Evolutionary conservation across 2,329 filamentous ascomycete genomes (phyloP).

Genomic region (Ascomycota sp.): DNA sequence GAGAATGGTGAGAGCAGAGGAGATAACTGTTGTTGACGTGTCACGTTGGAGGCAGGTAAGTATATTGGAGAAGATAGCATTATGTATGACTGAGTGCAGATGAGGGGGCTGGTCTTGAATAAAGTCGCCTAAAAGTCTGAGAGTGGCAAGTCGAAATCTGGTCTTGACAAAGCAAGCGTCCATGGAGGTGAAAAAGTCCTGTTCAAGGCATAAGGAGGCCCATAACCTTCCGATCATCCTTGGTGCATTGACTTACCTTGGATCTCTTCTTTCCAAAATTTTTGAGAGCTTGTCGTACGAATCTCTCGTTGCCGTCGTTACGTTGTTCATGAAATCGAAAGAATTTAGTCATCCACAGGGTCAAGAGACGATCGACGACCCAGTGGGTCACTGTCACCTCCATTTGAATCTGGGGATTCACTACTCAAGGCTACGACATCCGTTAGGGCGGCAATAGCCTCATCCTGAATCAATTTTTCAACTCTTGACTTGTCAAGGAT

Average conservation of each 20-base stretch:
- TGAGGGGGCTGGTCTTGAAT: conserved; percentile 62
- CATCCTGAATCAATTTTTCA: conserved; percentile 42
- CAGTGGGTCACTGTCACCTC: conserved; percentile 22
- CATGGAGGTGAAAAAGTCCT: conserved; percentile 46
- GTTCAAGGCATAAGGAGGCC: neutral
- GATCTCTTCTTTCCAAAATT: conserved; percentile 48
- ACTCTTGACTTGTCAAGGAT: conserved; percentile 28
- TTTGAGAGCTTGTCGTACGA: conserved; percentile 30
- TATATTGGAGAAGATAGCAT: conserved; percentile 49
- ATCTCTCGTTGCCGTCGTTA: conserved; percentile 23
- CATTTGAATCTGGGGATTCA: conserved; percentile 25
- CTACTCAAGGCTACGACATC: conserved; percentile 43
- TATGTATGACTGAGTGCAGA: conserved; percentile 52
- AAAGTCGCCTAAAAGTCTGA: conserved; percentile 52
- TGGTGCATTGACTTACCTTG: conserved; percentile 16
- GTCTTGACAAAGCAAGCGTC: conserved; percentile 45
- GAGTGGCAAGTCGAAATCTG: conserved; percentile 39
- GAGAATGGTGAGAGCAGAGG: conserved; percentile 50
- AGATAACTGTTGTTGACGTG: conserved; percentile 58
- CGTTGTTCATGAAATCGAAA: conserved; percentile 16
- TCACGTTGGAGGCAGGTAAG: conserved; percentile 58
- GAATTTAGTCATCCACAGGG: conserved; percentile 33
- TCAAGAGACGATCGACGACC: conserved; percentile 35
- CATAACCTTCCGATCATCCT: neutral
- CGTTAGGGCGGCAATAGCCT: conserved; percentile 43